Evolutionary conservation across 495 filamentous ascomycete species (phyloP), one percentile per base, ranked within the genome.

Genomic region (Entonaema liquescens): DNA sequence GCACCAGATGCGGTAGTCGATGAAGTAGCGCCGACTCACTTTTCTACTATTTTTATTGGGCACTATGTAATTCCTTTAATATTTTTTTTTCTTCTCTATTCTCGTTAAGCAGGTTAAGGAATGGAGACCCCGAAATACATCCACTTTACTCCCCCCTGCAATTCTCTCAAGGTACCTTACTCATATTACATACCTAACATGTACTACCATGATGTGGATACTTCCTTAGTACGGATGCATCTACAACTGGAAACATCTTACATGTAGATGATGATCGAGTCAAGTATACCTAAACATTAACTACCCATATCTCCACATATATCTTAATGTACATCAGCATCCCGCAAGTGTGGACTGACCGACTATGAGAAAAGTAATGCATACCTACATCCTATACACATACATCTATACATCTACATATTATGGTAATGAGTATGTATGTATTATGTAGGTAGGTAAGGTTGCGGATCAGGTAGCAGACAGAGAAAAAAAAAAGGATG

Each of bases 321-420:
- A 50, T 50, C 47, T 11, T 47, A 21, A 21, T 21, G 42, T 23
- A 47, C 56, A 60, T 60, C 64, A 58, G 55, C 52, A 42, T 67
- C 64, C 64, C 56, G 56, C 64, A 54, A 69, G 54, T 64, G 67
- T 64, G 67, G 61, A 65, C 56, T 66, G 68, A 66, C 58, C 62
- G 62, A 21, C 29, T 56, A 56, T 28, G 9, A 56, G 53, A n/a
- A 21, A 56, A 33, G 31, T 5, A 33, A n/a, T n/a, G n/a, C 31
- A 2, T 33, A 33, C 31, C 31, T 33, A 2, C n/a, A n/a, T n/a
- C n/a, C n/a, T n/a, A n/a, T n/a, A n/a, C n/a, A 33, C 2, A 33
- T 33, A 31, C 29, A 33, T 33, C 5, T 33, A 33, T 33, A 33
- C 31, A 2, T n/a, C n/a, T n/a, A n/a, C n/a, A n/a, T n/a, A n/a